Evolutionary conservation across 1,284 basidiomycete genomes (phyloP), one percentile per base, ranked within the genome.

Genomic region (Cutaneotrichosporon cutaneum): DNA sequence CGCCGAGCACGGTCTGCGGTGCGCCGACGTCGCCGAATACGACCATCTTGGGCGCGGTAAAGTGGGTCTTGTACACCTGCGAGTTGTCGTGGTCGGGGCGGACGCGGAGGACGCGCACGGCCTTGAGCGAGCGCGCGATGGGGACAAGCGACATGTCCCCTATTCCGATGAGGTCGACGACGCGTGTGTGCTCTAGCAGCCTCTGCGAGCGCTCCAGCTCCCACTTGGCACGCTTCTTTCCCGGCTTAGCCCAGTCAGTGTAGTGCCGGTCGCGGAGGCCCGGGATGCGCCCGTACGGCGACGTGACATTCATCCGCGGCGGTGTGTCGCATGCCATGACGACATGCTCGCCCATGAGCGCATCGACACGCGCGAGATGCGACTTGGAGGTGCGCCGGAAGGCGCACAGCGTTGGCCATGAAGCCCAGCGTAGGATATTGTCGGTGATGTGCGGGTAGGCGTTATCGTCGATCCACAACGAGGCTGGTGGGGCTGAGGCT

Each of bases 151-250:
- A 51, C 21, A 47, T 16, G 16, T 57, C 55, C n/a, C 47, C 44
- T 10, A 54, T 53, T 7, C 56, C 52, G 16, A 64, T 56, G 48
- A 64, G 47, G 50, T 64, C 63, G n/a, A 64, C 59, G 4, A 54
- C 48, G 16, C 59, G 63, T 0, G 63, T 64, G 26, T 51, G 59
- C 11, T 35, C n/a, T 2, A 61, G 54, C 30, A 61, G 48, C 9
- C 14, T n/a, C 11, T 51, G n/a, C 13, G 35, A 44, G 26, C 54
- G 44, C 21, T 51, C 54, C 24, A 32, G 39, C 21, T 18, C 30
- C 13, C 22, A 5, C 13, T 26, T 16, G 22, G 13, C 4, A 11
- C 8, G 11, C 44, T 35, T 16, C 16, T 36, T 27, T 4, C 26
- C 14, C 16, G 53, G 36, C 24, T 54, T 39, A 7, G 21, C 24